Conservation (phyloP, 331 rosid species). For the Quercus lobata region DNA sequence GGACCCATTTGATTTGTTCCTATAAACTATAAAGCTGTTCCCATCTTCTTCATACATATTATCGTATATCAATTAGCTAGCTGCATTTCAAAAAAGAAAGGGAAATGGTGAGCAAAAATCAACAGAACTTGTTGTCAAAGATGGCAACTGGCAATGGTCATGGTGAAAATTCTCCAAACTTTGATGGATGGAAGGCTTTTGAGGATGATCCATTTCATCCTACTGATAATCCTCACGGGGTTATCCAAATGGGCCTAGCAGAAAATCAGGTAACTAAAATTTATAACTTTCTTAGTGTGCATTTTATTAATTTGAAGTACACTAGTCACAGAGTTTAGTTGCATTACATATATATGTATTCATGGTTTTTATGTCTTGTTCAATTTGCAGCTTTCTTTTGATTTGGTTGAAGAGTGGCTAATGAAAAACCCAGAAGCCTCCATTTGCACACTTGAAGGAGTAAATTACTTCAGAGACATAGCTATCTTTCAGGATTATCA, state of each 20-base stretch:
- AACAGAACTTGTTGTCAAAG: slow-evolving; percentile 55
- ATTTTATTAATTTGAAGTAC: not conserved
- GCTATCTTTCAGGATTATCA: slow-evolving; percentile 89
- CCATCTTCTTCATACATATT: not conserved
- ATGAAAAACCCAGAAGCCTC: slow-evolving; percentile 69
- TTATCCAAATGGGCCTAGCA: slow-evolving; percentile 93
- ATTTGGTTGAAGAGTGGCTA: slow-evolving; percentile 67
- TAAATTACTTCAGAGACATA: slow-evolving; percentile 43
- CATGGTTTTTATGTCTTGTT: not conserved
- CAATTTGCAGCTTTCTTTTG: slow-evolving; percentile 57
- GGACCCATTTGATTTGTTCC: too few species aligned
- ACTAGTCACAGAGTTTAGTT: not conserved
- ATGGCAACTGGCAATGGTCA: slow-evolving; percentile 74
- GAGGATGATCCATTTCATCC: slow-evolving; percentile 61
- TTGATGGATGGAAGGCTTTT: slow-evolving; percentile 91
- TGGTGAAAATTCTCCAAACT: slow-evolving; percentile 65
- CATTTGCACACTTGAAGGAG: slow-evolving; percentile 71
- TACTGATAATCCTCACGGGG: slow-evolving; percentile 55
- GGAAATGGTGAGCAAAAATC: not conserved
- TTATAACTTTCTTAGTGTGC: too few species aligned
- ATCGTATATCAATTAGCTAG: not conserved
- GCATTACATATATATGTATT: not conserved
- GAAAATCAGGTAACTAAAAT: slow-evolving; percentile 62
- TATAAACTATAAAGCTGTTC: too few species aligned
- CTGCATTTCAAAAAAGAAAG: slow-evolving; percentile 15